phyloP scores from a whole-genome alignment of 345 rosid genomes.

The Brassica juncea region DNA sequence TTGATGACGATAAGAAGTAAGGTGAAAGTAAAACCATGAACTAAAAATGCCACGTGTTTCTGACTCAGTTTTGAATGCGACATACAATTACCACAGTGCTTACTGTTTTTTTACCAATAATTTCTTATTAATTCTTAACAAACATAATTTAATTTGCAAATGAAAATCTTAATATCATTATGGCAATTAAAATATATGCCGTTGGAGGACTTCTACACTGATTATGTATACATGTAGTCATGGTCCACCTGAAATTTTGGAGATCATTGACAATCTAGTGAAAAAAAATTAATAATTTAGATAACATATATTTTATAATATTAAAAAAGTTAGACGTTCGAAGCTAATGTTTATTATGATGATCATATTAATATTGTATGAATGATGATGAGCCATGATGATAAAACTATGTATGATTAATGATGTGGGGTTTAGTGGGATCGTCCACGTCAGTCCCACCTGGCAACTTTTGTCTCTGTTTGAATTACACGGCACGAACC shows the following conservation, averaged over 20 bases:
- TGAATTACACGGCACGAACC: constrained; percentile 36
- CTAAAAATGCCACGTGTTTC: constrained; percentile 24
- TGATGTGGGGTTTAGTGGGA: constrained; percentile 31
- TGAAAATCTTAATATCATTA: background rate
- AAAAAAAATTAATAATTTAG: background rate
- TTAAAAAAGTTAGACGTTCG: background rate
- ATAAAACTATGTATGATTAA: background rate
- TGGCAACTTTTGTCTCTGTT: constrained; percentile 26
- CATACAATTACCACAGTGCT: background rate
- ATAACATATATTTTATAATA: background rate
- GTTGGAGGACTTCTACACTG: background rate
- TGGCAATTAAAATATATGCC: background rate
- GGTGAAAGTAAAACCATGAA: constrained; percentile 33
- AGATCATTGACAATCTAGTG: background rate
- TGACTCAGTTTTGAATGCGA: constrained; percentile 43
- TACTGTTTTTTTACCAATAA: constrained; percentile 1
- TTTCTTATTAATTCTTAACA: background rate
- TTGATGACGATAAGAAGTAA: constrained; percentile 13
- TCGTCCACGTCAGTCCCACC: constrained; percentile 40
- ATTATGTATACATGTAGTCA: background rate
- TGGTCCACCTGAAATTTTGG: background rate
- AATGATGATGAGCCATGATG: constrained; percentile 16
- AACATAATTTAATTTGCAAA: background rate
- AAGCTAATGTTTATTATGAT: background rate
- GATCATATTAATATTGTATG: background rate